phyloP scores from a whole-genome alignment of 805 yeast species.

The Candida dajiaensis region DNA sequence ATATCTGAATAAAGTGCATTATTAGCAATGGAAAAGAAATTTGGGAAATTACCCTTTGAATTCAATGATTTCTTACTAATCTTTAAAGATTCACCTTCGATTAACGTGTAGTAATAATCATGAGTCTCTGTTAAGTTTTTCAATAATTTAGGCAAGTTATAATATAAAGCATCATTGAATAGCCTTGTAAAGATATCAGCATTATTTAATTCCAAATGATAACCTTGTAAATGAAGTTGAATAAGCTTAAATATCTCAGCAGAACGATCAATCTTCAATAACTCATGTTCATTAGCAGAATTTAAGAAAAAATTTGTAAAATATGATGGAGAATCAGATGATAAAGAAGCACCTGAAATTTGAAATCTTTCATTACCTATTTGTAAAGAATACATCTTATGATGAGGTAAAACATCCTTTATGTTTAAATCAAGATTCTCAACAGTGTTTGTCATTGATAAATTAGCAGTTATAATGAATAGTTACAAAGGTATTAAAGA shows the following conservation, averaged over 20 bases:
- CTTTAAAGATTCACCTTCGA: conserved; percentile 58
- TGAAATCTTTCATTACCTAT: conserved; percentile 59
- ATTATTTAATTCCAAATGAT: conserved; percentile 51
- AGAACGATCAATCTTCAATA: conserved; percentile 67
- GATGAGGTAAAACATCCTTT: conserved; percentile 57
- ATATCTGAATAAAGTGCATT: conserved; percentile 48
- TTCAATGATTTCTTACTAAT: conserved; percentile 50
- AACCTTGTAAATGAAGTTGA: conserved; percentile 75
- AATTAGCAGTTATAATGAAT: no score
- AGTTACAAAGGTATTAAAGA: no score
- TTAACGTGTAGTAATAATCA: conserved; percentile 45
- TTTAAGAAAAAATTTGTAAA: conserved; percentile 65
- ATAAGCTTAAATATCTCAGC: conserved; percentile 64
- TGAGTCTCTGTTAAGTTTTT: conserved; percentile 37
- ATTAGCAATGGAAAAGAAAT: conserved; percentile 63
- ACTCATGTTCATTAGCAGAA: conserved; percentile 29
- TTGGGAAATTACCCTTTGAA: conserved; percentile 61
- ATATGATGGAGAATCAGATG: conserved; percentile 84
- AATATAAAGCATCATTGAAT: conserved; percentile 68
- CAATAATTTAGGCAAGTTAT: conserved; percentile 53
- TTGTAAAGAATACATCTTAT: conserved; percentile 61
- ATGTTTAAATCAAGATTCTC: conserved; percentile 33
- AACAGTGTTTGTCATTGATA: neutral
- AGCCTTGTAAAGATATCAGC: conserved; percentile 59
- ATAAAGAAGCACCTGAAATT: conserved; percentile 78